These are phyloP conservation scores for Penicillium sp. DNA, from an alignment of 2,329 filamentous ascomycete genomes.

Conservation along the genomic window DNA sequence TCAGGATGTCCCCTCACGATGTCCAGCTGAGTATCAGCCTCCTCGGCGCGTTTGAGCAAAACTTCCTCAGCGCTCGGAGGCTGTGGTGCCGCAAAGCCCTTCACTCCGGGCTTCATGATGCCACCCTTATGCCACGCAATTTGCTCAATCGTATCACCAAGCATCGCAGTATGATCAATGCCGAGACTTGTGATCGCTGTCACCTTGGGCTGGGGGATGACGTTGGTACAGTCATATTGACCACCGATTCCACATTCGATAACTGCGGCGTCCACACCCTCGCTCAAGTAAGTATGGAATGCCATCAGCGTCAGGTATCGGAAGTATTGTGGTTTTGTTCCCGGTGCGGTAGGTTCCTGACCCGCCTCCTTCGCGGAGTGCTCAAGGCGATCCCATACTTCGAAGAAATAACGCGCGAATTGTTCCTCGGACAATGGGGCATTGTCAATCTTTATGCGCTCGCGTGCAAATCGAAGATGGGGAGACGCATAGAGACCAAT, in stretches of 20 bases:
- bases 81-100: conserved; percentile 64
- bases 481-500: conserved; percentile 83
- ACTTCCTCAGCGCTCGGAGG: conserved; percentile 55
- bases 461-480: conserved; percentile 77
- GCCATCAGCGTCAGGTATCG: conserved; percentile 87
- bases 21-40: conserved; percentile 50
- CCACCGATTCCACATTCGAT: conserved; percentile 94
- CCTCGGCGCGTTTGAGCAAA: conserved; percentile 54
- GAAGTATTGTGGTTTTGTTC: conserved; percentile 84
- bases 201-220: conserved; percentile 68
- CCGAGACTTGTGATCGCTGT: conserved; percentile 77
- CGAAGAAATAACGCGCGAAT: conserved; percentile 78
- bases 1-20: conserved; percentile 52
- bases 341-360: conserved; percentile 49
- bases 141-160: conserved; percentile 74
- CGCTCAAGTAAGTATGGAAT: conserved; percentile 74
- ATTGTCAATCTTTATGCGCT: conserved; percentile 80
- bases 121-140: conserved; percentile 94
- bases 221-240: conserved; percentile 89
- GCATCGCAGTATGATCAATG: conserved; percentile 78
- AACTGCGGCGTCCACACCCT: conserved; percentile 74
- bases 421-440: conserved; percentile 63
- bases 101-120: conserved; percentile 69
- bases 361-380: conserved; percentile 54
- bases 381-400: conserved; percentile 72